Conservation (phyloP, 129 eudicot genomes). For the Flaveria sonorensis region DNA sequence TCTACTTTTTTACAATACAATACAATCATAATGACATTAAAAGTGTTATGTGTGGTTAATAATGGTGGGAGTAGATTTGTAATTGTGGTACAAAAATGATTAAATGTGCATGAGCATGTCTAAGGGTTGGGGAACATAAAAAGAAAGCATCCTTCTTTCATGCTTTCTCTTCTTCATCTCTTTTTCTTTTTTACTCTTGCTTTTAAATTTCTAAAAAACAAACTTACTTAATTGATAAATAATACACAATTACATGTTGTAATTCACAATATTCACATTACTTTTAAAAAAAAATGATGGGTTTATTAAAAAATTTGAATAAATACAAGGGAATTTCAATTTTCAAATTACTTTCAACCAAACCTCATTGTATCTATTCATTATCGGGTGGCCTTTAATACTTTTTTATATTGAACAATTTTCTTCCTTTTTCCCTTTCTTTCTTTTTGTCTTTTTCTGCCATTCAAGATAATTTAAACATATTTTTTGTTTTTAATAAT, state of each 20-base stretch:
- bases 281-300: not conserved
- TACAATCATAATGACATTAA: not conserved
- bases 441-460: not conserved
- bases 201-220: not conserved
- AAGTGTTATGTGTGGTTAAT: not conserved
- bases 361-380: conserved; percentile 22
- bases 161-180: conserved; percentile 26
- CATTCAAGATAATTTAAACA: not conserved
- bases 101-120: conserved; percentile 45
- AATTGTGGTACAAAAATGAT: conserved; percentile 32
- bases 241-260: conserved; percentile 1
- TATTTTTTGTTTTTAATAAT: conserved; percentile 2
- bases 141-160: conserved; percentile 48
- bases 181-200: not conserved
- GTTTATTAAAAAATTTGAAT: not conserved
- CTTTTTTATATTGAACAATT: conserved; percentile 24
- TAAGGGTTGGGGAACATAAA: conserved; percentile 46
- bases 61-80: conserved; percentile 25
- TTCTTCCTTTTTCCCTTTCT: not conserved
- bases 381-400: conserved; percentile 25
- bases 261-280: not conserved
- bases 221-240: not conserved
- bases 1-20: no score
- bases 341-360: conserved; percentile 9
- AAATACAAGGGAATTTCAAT: not conserved